Evolutionary conservation across 208 protist genomes (phyloP), one percentile per base, ranked within the genome.

Genomic region (Endotrypanum monterogeii): DNA sequence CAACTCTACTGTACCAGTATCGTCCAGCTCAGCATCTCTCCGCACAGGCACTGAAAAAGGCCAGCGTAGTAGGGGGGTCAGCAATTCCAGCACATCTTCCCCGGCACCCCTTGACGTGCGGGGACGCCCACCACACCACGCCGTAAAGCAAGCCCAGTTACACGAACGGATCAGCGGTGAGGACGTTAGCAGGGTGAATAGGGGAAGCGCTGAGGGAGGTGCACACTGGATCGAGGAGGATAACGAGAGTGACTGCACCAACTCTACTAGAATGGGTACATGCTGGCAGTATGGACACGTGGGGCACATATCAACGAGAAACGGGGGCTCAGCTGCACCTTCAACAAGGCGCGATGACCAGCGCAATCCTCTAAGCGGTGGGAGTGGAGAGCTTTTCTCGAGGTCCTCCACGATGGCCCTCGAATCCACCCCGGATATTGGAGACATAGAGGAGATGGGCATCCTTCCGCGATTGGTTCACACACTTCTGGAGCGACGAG

Each of bases 401-500:
- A 35, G 48, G 20, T 30, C 50, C 9, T 39, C 66, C 14, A 16
- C 51, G 68, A 41, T 44, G 68, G n/a, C 14, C n/a, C 23, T 50
- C 55, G 68, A 71, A 25, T 48, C 39, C 28, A 48, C 35, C 37
- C 30, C 41, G 67, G 61, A 41, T 1, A 46, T 48, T 3, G 65
- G 58, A 44, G 52, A 55, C 62, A 78, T 68, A 52, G 58, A 55
- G 46, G 71, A 80, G 50, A 90, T 97, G 83, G 92, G 92, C 32
- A 90, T 97, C 44, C 65, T 97, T 37, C 92, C 92, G 11, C 89
- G 92, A 1, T 74, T 97, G 3, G 92, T 94, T 55, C 79, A 82
- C 57, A 87, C 89, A 32, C 82, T 97, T 50, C 81, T 97, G 48
- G 90, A 97, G 51, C 90, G 89, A 28, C 78, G 85, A 12, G 84